Evolutionary conservation across 1,139 yeast species (phyloP).

Genomic region (Eremothecium cymbalariae): DNA sequence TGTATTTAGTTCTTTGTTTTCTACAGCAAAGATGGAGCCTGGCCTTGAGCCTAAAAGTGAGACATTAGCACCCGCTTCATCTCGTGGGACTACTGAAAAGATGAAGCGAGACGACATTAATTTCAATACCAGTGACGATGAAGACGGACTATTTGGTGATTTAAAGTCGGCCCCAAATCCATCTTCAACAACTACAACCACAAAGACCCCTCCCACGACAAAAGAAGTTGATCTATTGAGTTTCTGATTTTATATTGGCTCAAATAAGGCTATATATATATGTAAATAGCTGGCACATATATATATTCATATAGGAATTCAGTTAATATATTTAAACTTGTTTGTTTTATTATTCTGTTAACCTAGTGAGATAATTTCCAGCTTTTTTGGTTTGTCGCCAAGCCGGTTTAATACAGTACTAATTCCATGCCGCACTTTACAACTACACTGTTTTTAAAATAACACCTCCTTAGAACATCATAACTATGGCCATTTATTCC

Average conservation of each 20-base stretch:
- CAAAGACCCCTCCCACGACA: constrained; percentile 15
- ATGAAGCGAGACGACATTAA: constrained; percentile 1
- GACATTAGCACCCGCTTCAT: constrained; percentile 8
- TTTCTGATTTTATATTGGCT: constrained; percentile 26
- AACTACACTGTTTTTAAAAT: too few relatives aligned
- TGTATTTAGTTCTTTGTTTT: constrained; percentile 77
- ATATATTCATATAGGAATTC: too few relatives aligned
- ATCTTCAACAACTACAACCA: constrained; percentile 12
- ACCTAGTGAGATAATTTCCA: too few relatives aligned
- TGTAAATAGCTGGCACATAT: constrained; percentile 22
- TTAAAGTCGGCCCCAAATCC: constrained; percentile 21
- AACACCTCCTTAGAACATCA: too few relatives aligned
- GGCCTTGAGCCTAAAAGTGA: too few relatives aligned
- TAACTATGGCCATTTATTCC: constrained; percentile 64
- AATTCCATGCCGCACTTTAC: too few relatives aligned
- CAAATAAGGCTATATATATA: constrained; percentile 1
- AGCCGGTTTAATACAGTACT: too few relatives aligned
- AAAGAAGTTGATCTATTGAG: constrained; percentile 41
- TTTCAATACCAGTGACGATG: constrained; percentile 14
- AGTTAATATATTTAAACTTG: too few relatives aligned
- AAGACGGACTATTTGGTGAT: constrained; percentile 30
- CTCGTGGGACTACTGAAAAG: constrained; percentile 7
- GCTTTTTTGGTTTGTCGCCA: too few relatives aligned
- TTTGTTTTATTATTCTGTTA: too few relatives aligned
- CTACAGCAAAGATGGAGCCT: constrained; percentile 49